phyloP scores from a whole-genome alignment of 192 early-diverging fungal genomes.

The Backusella australiensis region DNA sequence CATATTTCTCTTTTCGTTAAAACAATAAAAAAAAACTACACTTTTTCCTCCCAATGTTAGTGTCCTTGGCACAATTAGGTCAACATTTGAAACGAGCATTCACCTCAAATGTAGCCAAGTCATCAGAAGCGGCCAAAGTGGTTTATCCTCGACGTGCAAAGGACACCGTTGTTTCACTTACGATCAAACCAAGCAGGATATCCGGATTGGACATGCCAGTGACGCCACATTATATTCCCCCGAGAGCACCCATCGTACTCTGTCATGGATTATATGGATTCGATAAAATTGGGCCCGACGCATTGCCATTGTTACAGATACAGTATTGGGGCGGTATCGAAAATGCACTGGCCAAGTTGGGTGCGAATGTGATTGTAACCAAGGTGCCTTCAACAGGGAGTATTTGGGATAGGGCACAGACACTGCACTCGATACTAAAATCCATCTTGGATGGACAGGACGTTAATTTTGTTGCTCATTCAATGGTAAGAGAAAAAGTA shows the following conservation, averaged over 20 bases:
- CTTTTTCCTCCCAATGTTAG: not conserved
- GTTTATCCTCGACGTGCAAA: not conserved
- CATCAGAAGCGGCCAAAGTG: not conserved
- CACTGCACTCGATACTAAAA: slow-evolving; percentile 69
- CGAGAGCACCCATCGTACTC: slow-evolving; percentile 76
- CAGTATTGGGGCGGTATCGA: slow-evolving; percentile 85
- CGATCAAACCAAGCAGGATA: not conserved
- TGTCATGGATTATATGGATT: slow-evolving; percentile 94
- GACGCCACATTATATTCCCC: slow-evolving; percentile 66
- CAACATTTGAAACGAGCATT: not conserved
- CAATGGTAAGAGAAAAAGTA: slow-evolving; percentile 63
- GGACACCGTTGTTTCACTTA: not conserved
- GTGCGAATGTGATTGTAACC: slow-evolving; percentile 79
- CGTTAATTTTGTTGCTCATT: slow-evolving; percentile 91
- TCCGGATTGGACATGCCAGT: slow-evolving; percentile 46
- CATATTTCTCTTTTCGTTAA: not conserved
- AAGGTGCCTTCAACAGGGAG: slow-evolving; percentile 74
- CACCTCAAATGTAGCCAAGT: not conserved
- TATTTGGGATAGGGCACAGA: slow-evolving; percentile 71
- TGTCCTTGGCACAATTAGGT: not conserved
- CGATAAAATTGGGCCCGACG: slow-evolving; percentile 77
- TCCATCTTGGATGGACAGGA: slow-evolving; percentile 46
- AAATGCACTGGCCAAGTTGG: slow-evolving; percentile 72
- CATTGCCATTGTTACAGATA: slow-evolving; percentile 77
- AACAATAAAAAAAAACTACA: not conserved